Evolutionary conservation across 306 rosid species (phyloP).

Genomic region (Purshia tridentata): DNA sequence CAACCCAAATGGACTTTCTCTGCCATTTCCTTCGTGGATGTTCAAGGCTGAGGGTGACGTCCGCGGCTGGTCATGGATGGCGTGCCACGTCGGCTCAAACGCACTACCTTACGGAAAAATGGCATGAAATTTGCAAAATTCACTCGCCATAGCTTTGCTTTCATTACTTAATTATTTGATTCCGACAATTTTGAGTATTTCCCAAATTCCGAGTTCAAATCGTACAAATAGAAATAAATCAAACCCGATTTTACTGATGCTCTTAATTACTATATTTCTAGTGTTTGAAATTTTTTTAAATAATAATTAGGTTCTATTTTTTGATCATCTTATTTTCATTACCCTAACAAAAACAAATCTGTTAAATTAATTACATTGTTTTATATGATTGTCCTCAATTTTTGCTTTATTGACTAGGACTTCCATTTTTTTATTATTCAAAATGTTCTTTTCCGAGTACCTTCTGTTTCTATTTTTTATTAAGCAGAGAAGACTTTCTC

Average conservation of each 20-base stretch:
- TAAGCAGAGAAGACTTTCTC: background rate
- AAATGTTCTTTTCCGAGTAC: background rate
- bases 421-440: background rate
- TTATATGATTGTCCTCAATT: background rate
- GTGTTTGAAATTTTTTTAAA: no score
- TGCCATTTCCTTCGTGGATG: background rate
- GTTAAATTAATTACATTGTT: background rate
- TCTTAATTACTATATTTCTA: no score
- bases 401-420: background rate
- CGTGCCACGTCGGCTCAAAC: background rate
- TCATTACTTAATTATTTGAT: no score
- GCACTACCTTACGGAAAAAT: background rate
- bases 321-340: no score
- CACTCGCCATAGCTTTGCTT: no score
- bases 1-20: background rate
- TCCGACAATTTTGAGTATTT: no score
- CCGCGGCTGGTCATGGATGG: slow-evolving; percentile 16
- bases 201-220: no score
- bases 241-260: no score
- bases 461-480: background rate
- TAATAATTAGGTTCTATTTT: no score
- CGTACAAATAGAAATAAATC: no score
- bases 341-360: no score
- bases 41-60: background rate
- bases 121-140: no score